These are phyloP conservation scores for Trichoderma atroviride DNA, from an alignment of 2,329 filamentous ascomycete genomes.

Conservation along the genomic window DNA sequence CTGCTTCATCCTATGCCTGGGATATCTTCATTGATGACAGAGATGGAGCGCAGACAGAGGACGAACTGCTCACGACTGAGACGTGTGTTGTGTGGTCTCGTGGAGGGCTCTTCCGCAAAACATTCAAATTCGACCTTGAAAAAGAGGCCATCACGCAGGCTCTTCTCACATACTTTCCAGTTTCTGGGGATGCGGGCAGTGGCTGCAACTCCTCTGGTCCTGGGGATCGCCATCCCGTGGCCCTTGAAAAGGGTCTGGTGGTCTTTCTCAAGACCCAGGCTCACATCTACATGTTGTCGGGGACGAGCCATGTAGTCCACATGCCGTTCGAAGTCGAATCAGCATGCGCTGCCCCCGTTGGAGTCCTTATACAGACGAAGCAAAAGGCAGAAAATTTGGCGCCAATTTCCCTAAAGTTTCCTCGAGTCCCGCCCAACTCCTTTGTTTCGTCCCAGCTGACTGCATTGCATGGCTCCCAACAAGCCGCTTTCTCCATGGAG, in stretches of 20 bases:
- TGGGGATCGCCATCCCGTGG: conserved; percentile 27
- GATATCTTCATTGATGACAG: conserved; percentile 56
- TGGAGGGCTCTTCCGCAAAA: conserved; percentile 79
- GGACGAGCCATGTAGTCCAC: conserved; percentile 85
- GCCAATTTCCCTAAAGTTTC: conserved; percentile 58
- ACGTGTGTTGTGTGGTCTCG: conserved; percentile 86
- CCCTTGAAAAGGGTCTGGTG: conserved; percentile 71
- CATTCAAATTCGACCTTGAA: conserved; percentile 84
- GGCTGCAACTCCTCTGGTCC: conserved; percentile 17
- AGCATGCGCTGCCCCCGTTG: conserved; percentile 78
- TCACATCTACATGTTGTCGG: conserved; percentile 88
- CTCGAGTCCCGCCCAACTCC: conserved; percentile 75
- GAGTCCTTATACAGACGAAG: conserved; percentile 85
- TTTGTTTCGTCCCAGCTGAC: conserved; percentile 73
- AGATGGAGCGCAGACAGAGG: conserved; percentile 57
- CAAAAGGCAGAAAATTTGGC: conserved; percentile 55
- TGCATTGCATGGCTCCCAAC: conserved; percentile 54
- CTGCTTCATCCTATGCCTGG: conserved; percentile 73
- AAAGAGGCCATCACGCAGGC: conserved; percentile 86
- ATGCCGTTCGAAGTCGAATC: conserved; percentile 93
- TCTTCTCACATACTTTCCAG: conserved; percentile 79
- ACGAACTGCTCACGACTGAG: conserved; percentile 78
- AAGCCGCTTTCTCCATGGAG: conserved; percentile 59
- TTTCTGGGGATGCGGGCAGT: conserved; percentile 46
- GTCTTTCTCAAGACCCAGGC: conserved; percentile 91